Base-by-base conservation (phyloP, 306 rosid species). In the Luffa acutangula region DNA sequence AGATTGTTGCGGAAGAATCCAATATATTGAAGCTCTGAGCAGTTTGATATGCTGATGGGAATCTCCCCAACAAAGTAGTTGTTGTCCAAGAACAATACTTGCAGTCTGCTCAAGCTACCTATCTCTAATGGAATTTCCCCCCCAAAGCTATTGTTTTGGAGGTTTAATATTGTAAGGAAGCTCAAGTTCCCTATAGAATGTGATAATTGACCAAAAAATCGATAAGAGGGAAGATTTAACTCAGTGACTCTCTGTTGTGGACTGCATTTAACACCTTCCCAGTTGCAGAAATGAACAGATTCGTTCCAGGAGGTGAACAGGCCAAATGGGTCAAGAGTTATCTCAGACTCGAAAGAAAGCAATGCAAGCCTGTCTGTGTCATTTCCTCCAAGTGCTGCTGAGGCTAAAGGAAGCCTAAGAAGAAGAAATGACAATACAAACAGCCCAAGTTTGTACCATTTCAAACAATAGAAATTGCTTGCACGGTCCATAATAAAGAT, bases 211-310 rank as follows among this genome's bases (percentile, higher is more conserved):
- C 87, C 87, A 3, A 7, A 3, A 0, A 86, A 56, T 41, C 5
- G 17, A 18, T 51, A 34, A 0, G 81, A 67, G 3, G 34, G 46
- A 57, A 80, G 78, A 57, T 78, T 39, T 36, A 82, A 9, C n/a
- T 25, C 36, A 0, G 56, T 71, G 65, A 85, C 83, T 52, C 88
- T 72, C 11, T 12, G 63, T 56, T 83, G 56, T 53, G 52, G 31
- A 7, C 78, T 52, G n/a, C 86, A 85, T 39, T 52, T 49, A 37
- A 85, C 17, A 18, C 85, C 88, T 5, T 0, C 5, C 88, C 84
- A 85, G 15, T 82, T 39, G 43, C 83, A 85, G 51, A 80, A 48
- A 53, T 62, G 86, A 0, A 20, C 15, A 36, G 84, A 80, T 18
- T 71, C 75, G 37, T 85, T 85, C 84, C 84, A 85, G 8, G 81